Evolutionary conservation across 2,329 filamentous ascomycete genomes (phyloP).

Genomic region (Domatiomyces globalis): DNA sequence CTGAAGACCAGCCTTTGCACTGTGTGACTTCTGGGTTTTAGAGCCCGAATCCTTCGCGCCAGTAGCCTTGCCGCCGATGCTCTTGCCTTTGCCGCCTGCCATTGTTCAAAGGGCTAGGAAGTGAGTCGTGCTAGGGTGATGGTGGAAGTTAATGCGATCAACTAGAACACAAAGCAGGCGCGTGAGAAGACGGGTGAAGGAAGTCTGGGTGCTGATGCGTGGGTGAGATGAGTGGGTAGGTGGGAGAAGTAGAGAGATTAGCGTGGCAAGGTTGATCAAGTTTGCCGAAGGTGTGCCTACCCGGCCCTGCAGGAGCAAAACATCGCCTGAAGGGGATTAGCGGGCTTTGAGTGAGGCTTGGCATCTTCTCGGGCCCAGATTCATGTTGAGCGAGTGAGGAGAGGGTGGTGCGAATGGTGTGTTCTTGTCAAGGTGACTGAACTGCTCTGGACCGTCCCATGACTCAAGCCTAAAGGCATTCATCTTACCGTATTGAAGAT

Average conservation of each 20-base stretch:
- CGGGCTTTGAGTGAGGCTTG: not conserved
- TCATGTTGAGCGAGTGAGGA: not conserved
- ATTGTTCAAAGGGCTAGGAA: constrained; percentile 30
- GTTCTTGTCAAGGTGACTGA: not conserved
- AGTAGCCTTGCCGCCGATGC: constrained; percentile 68
- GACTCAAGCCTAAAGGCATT: not conserved
- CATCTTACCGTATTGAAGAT: not conserved
- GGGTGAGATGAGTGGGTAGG: constrained; percentile 4
- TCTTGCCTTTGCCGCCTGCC: constrained; percentile 90
- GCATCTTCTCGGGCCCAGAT: not conserved
- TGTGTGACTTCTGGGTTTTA: constrained; percentile 89
- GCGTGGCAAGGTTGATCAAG: constrained; percentile 4
- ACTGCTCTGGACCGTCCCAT: not conserved
- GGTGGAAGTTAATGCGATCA: not conserved
- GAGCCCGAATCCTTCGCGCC: constrained; percentile 68
- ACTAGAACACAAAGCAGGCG: constrained; percentile 5
- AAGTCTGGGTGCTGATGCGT: constrained; percentile 9
- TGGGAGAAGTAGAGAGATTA: constrained; percentile 1
- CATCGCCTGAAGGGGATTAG: not conserved
- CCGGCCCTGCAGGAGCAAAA: not conserved
- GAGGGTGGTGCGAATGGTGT: not conserved
- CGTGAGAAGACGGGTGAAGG: constrained; percentile 4
- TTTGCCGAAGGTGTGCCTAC: not conserved
- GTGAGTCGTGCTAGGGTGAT: not conserved
- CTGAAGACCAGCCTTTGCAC: constrained; percentile 86